Evolutionary conservation across 2,329 filamentous ascomycete species (phyloP), one percentile per base, ranked within the genome.

Genomic region (Sporothrix sp.): DNA sequence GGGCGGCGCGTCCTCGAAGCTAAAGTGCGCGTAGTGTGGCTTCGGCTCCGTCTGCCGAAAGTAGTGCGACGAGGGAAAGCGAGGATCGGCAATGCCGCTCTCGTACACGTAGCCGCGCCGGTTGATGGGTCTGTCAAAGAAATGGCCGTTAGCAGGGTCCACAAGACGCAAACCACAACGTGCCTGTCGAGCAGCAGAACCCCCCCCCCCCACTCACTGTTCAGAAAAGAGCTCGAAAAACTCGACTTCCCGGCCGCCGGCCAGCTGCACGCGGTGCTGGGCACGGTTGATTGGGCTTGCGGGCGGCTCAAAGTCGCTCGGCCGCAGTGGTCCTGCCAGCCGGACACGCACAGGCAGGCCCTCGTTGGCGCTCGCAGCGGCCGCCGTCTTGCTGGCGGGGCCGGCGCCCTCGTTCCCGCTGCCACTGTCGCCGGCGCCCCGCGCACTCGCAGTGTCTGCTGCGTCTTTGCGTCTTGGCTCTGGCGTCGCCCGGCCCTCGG

Each of bases 1-100:
- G 9, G 83, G 81, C 30, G 91, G 87, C 30, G 86, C 84, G 67
- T 98, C 93, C 64, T 97, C 91, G 62, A 93, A 95, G 69, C 85
- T 94, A 65, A 98, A 83, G 51, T 89, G 84, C 4, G 93, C 78
- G 28, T 83, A 81, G 61, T 87, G 90, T 0, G 94, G 93, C 53
- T 82, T 81, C 6, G 87, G 80, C 62, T 97, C 93, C 38, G 88
- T 93, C 58, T 88, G 84, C 54, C 90, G 84, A 67, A 95, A 96
- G 71, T 86, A 93, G 60, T 94, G 79, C 56, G 82, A 89, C 56
- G 89, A 87, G 7, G 87, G 83, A 61, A 96, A 95, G 18, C 78
- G 74, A 1, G 89, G 88, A 58, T 96, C 90, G 58, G 89, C 88
- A 57, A 96, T 90, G 63, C 87, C 94, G 60, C 90, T 86, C 28